Conservation (phyloP, 1,284 basidiomycete genomes). For the Porphyrellus sp. region DNA sequence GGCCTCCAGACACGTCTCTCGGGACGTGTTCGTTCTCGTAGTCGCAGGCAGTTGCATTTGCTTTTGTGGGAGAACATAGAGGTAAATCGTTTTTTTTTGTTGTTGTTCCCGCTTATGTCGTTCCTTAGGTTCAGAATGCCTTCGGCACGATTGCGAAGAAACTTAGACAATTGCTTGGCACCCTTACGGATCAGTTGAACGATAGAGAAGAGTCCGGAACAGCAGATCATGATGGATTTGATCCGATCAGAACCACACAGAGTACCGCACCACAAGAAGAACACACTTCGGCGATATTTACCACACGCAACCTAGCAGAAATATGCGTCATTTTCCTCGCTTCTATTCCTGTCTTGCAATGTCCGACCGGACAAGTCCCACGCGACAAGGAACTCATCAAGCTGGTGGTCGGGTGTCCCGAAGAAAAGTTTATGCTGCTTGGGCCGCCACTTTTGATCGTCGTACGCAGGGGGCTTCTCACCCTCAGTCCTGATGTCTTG, state of each 20-base stretch:
- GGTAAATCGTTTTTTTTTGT: slow-evolving; percentile 39
- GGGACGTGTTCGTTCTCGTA: slow-evolving; percentile 11
- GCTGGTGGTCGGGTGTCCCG: slow-evolving; percentile 51
- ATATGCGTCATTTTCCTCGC: slow-evolving; percentile 56
- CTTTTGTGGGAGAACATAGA: slow-evolving; percentile 62
- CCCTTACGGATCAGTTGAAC: slow-evolving; percentile 25
- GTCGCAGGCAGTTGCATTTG: slow-evolving; percentile 40
- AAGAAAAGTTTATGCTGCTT: slow-evolving; percentile 54
- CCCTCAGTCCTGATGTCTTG: slow-evolving; percentile 50
- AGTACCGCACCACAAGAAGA: slow-evolving; percentile 29
- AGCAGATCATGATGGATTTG: slow-evolving; percentile 66
- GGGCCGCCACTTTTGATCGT: slow-evolving; percentile 57
- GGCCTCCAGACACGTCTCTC: slow-evolving; percentile 31
- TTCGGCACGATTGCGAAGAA: slow-evolving; percentile 40
- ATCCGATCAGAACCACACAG: slow-evolving; percentile 48
- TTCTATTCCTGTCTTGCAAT: slow-evolving; percentile 58
- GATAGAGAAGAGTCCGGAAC: slow-evolving; percentile 20
- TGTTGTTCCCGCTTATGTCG: neutral
- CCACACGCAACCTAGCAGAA: slow-evolving; percentile 38
- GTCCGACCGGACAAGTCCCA: slow-evolving; percentile 51
- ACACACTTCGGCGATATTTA: slow-evolving; percentile 6
- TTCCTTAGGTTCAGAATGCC: slow-evolving; percentile 53
- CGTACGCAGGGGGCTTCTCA: slow-evolving; percentile 53
- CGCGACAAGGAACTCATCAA: slow-evolving; percentile 66
- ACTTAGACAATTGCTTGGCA: slow-evolving; percentile 40